Evolutionary conservation across 2,329 filamentous ascomycete species (phyloP).

Genomic region (Colletotrichum echinochloae): DNA sequence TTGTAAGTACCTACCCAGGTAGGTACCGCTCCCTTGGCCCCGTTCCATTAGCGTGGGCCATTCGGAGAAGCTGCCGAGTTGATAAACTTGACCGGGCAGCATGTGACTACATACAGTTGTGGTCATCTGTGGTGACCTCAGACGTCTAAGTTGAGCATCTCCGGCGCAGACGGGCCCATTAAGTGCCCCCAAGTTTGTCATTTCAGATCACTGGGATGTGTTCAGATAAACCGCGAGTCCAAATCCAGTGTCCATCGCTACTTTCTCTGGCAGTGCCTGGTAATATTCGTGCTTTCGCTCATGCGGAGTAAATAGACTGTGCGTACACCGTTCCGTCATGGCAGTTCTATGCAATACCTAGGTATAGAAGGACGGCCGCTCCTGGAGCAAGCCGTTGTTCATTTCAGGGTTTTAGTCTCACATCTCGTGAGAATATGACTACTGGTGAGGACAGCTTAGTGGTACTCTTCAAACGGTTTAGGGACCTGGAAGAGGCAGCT

Average conservation of each 20-base stretch:
- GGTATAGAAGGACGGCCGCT: too few species aligned
- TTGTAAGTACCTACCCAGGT: background rate
- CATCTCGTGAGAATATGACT: background rate
- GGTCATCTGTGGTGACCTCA: background rate
- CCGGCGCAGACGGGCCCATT: background rate
- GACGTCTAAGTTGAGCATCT: background rate
- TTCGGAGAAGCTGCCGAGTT: constrained; percentile 7
- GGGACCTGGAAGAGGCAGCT: too few species aligned
- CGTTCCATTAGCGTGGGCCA: background rate
- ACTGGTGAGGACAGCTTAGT: background rate
- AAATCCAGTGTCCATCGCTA: background rate
- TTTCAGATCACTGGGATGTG: background rate
- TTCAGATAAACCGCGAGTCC: background rate
- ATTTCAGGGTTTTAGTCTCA: too few species aligned
- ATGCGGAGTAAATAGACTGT: background rate
- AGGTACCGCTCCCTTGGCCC: background rate
- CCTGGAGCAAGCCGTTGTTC: background rate
- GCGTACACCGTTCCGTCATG: background rate
- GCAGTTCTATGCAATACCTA: background rate
- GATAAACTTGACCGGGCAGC: background rate
- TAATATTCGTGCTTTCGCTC: too few species aligned
- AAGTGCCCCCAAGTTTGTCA: background rate
- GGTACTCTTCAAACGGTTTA: background rate
- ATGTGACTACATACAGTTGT: background rate
- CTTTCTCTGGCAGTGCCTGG: background rate